Conservation (phyloP, 2,329 filamentous ascomycete genomes). For the Colletotrichum camelliae region DNA sequence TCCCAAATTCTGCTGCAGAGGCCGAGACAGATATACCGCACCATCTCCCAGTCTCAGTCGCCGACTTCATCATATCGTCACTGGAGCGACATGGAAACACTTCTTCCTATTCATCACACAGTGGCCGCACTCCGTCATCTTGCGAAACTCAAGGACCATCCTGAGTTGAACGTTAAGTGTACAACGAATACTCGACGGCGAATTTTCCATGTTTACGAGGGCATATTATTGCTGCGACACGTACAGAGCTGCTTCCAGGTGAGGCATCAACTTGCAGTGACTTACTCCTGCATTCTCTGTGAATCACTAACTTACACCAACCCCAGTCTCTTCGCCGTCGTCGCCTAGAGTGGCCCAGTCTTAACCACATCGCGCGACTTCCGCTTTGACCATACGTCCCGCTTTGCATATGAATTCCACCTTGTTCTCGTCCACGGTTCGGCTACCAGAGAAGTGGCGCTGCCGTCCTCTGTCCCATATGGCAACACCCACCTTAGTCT, state of each 20-base stretch:
- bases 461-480: background rate
- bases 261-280: background rate
- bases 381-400: background rate
- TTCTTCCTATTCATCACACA: background rate
- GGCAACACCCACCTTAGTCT: background rate
- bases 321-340: background rate
- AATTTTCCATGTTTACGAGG: background rate
- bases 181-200: background rate
- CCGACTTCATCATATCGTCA: background rate
- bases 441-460: background rate
- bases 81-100: conserved; percentile 31
- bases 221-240: background rate
- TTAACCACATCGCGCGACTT: background rate
- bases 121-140: background rate
- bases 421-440: background rate
- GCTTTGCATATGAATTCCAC: background rate
- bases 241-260: background rate
- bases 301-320: background rate
- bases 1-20: background rate
- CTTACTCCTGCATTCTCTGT: background rate
- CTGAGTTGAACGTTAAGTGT: background rate
- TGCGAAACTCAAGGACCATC: background rate
- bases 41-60: background rate
- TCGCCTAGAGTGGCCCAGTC: background rate
- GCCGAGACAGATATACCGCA: background rate